A percentile compares a stretch with the other conserved stretches of the same genome.
phyloP scores from a whole-genome alignment of 352 stramenopile species.

The Hyaloperonospora arabidopsidis region DNA sequence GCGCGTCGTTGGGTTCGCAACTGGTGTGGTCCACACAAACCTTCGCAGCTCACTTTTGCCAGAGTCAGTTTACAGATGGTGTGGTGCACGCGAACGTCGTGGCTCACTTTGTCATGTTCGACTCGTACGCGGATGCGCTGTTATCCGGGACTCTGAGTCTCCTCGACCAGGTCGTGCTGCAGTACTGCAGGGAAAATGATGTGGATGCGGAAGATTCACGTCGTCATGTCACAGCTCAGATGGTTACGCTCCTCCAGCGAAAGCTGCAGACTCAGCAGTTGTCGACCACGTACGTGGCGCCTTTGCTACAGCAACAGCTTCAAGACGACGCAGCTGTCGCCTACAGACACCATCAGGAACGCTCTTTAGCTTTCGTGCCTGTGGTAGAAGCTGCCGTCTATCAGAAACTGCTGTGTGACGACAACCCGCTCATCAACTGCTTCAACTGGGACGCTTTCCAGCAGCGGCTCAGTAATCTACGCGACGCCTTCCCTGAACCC shows the following conservation, averaged over 20 bases:
- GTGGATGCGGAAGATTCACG: slow-evolving; percentile 15
- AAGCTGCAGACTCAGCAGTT: slow-evolving; percentile 22
- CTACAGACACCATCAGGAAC: slow-evolving; percentile 28
- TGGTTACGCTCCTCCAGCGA: slow-evolving; percentile 27
- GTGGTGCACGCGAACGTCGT: neutral
- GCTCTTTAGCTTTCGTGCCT: slow-evolving; percentile 24
- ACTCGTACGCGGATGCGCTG: slow-evolving; percentile 22
- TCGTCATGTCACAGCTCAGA: slow-evolving; percentile 13
- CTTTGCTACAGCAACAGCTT: slow-evolving; percentile 33
- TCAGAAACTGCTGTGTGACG: slow-evolving; percentile 46
- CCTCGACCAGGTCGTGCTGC: slow-evolving; percentile 18
- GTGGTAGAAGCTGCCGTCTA: slow-evolving; percentile 46
- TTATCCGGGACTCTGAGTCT: slow-evolving; percentile 7
- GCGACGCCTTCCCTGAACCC: slow-evolving; percentile 42
- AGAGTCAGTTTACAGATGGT: neutral
- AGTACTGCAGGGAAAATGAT: slow-evolving; percentile 29
- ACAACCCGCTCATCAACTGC: slow-evolving; percentile 51
- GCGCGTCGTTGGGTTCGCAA: neutral
- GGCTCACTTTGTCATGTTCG: slow-evolving; percentile 12
- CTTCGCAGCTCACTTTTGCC: too few relatives aligned
- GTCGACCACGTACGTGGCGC: slow-evolving; percentile 37
- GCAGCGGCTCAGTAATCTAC: slow-evolving; percentile 49
- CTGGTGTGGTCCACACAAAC: neutral
- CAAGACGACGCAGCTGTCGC: slow-evolving; percentile 20
- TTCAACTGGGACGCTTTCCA: slow-evolving; percentile 62